phyloP scores from a whole-genome alignment of 306 rosid genomes.

The Quercus suber region DNA sequence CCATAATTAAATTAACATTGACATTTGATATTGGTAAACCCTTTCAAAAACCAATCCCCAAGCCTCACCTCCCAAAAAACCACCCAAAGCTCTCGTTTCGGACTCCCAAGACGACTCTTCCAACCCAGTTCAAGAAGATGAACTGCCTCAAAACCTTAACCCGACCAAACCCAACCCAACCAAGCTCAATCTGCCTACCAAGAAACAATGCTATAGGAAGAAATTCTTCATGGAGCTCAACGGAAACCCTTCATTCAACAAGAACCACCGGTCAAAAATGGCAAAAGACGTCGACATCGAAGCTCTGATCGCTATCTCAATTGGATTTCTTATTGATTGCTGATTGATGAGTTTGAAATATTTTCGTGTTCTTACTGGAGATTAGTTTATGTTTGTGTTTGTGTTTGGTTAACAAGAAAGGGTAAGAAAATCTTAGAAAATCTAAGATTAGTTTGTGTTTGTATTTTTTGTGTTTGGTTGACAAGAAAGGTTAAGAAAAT shows the following conservation, averaged over 20 bases:
- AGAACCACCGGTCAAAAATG: constrained; percentile 51
- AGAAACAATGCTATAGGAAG: constrained; percentile 80
- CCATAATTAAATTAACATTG: background rate
- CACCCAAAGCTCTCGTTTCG: constrained; percentile 29
- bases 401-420: too few relatives aligned
- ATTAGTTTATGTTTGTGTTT: too few relatives aligned
- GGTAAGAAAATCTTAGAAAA: too few relatives aligned
- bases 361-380: too few relatives aligned
- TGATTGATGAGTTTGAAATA: too few relatives aligned
- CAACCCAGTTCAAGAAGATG: constrained; percentile 35
- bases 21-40: background rate
- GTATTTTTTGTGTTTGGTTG: too few relatives aligned
- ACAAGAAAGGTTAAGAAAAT: too few relatives aligned
- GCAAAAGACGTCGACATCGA: constrained; percentile 67
- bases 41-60: constrained; percentile 26
- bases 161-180: constrained; percentile 16
- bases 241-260: constrained; percentile 41
- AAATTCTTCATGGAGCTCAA: constrained; percentile 77
- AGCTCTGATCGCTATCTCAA: constrained; percentile 70
- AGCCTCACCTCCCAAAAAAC: constrained; percentile 35
- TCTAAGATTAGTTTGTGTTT: too few relatives aligned
- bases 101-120: constrained; percentile 64
- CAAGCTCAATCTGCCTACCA: constrained; percentile 34
- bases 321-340: constrained; percentile 71
- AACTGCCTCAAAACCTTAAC: constrained; percentile 12